Percentiles rank a stretch among this genome's conserved stretches.
Evolutionary conservation across 208 protist species (phyloP).

Genomic region (Acanthamoeba royreba): DNA sequence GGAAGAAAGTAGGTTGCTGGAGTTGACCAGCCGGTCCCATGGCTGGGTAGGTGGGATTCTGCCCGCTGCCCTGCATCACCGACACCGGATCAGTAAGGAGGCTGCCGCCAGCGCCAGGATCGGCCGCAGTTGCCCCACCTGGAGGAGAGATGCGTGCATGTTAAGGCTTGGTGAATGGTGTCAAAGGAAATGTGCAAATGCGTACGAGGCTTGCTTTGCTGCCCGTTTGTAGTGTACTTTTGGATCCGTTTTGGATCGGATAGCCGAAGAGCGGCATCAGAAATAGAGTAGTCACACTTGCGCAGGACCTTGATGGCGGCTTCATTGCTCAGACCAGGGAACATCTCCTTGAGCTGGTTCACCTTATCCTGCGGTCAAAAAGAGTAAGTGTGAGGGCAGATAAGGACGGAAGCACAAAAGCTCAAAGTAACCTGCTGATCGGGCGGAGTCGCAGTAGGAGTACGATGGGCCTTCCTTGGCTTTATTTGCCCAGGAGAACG

Average conservation of each 20-base stretch:
- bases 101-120: too few relatives aligned
- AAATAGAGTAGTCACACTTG: not conserved
- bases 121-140: too few relatives aligned
- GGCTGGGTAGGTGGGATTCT: too few relatives aligned
- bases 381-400: not conserved
- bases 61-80: too few relatives aligned
- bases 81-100: too few relatives aligned
- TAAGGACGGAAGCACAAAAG: not conserved
- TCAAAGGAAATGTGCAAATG: not conserved
- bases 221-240: not conserved
- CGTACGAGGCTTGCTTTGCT: not conserved
- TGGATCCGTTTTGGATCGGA: not conserved
- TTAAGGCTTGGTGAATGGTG: too few relatives aligned
- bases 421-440: not conserved
- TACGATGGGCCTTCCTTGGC: not conserved
- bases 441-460: not conserved
- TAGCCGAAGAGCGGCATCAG: not conserved
- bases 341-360: constrained; percentile 4
- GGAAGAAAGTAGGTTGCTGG: too few relatives aligned
- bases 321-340: not conserved
- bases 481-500: not conserved
- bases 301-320: not conserved
- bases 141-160: too few relatives aligned
- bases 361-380: not conserved
- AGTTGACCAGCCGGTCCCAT: too few relatives aligned